These are phyloP conservation scores for Dissophora ornata DNA, from an alignment of 192 early-diverging fungal species.

Conservation along the genomic window DNA sequence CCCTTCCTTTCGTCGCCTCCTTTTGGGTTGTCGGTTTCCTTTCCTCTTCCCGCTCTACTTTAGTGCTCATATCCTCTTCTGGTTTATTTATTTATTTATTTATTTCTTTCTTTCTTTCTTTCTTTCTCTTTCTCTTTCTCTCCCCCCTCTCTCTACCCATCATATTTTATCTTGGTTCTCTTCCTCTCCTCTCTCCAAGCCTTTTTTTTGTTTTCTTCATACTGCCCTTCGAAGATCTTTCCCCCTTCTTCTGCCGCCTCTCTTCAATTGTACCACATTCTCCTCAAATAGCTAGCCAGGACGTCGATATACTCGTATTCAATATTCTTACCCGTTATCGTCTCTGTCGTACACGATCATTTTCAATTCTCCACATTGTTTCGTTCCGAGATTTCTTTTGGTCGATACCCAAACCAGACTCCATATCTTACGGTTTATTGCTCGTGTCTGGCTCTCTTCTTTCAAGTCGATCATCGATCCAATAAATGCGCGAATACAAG, in stretches of 20 bases:
- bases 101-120: slow-evolving; percentile 2
- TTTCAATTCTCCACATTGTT: no score
- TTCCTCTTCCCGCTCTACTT: slow-evolving; percentile 1
- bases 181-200: not conserved
- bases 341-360: not conserved
- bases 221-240: not conserved
- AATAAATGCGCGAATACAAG: slow-evolving; percentile 86
- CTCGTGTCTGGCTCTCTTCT: not conserved
- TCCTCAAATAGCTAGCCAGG: no score
- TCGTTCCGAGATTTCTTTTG: no score
- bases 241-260: not conserved
- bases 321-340: no score
- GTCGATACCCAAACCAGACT: no score
- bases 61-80: not conserved
- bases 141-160: not conserved
- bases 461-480: not conserved
- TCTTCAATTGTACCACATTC: not conserved
- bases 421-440: no score
- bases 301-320: no score
- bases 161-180: slow-evolving; percentile 9
- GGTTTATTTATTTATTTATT: slow-evolving; percentile 14
- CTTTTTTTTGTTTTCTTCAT: not conserved
- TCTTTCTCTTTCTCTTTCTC: not conserved
- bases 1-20: slow-evolving; percentile 1
- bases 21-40: not conserved